These are phyloP conservation scores for Limnanthes douglasii DNA, from an alignment of 345 rosid genomes.

Conservation along the genomic window DNA sequence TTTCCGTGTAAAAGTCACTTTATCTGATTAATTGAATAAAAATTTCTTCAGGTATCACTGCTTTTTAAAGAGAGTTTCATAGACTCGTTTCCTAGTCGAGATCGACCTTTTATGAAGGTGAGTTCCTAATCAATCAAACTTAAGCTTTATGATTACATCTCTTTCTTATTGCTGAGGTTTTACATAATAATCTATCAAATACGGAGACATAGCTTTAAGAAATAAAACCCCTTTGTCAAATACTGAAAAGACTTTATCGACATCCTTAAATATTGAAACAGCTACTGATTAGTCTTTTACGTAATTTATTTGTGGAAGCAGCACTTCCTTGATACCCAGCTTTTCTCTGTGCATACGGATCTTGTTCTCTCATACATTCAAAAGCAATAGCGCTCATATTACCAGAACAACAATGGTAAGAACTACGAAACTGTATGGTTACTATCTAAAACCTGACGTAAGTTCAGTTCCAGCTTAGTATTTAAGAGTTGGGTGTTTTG, in stretches of 20 bases:
- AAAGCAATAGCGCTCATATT: conserved; percentile 90
- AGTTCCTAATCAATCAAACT: conserved; percentile 6
- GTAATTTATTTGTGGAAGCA: conserved; percentile 15
- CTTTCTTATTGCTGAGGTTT: conserved; percentile 1
- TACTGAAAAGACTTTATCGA: no score
- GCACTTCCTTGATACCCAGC: conserved; percentile 86
- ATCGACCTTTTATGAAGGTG: conserved; percentile 88
- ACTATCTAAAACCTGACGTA: no score
- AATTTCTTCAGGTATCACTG: conserved; percentile 54
- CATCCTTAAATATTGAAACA: background rate
- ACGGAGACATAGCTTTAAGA: background rate
- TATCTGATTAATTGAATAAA: background rate
- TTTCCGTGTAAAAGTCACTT: background rate
- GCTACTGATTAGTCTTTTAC: background rate
- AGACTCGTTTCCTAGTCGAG: conserved; percentile 66
- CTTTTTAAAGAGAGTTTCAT: conserved; percentile 89
- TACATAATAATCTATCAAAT: background rate
- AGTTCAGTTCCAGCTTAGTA: no score
- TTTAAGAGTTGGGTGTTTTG: no score
- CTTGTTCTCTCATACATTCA: conserved; percentile 80
- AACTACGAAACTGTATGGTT: no score
- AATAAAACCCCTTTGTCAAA: background rate
- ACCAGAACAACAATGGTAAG: no score
- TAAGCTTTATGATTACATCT: no score
- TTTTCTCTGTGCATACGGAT: conserved; percentile 95